Evolutionary conservation across 805 yeast genomes (phyloP).

Genomic region (Yamadazyma olivae): DNA sequence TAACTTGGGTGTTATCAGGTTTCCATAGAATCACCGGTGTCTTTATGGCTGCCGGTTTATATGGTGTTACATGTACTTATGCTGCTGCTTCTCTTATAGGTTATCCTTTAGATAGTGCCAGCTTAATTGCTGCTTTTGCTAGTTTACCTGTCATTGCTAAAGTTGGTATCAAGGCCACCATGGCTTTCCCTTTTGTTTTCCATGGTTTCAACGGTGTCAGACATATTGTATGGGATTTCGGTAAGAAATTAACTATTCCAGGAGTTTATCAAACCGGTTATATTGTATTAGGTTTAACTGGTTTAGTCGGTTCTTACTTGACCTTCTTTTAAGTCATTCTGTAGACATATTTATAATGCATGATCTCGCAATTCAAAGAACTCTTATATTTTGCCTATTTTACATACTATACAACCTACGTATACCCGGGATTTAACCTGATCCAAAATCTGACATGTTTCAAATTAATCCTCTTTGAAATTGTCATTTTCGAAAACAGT

Average conservation of each 20-base stretch:
- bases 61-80: conserved; percentile 71
- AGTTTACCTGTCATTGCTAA: conserved; percentile 65
- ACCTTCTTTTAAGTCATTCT: conserved; percentile 23
- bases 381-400: too few species aligned
- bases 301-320: conserved; percentile 55
- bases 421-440: too few species aligned
- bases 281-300: conserved; percentile 67
- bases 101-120: conserved; percentile 57
- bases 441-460: too few species aligned
- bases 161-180: conserved; percentile 60
- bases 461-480: conserved; percentile 13
- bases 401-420: too few species aligned
- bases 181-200: conserved; percentile 83
- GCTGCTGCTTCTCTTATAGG: conserved; percentile 59
- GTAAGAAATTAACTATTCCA: conserved; percentile 70
- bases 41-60: conserved; percentile 73
- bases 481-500: conserved; percentile 38
- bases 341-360: background rate
- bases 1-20: conserved; percentile 77
- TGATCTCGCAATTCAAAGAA: too few species aligned
- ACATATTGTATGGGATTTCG: conserved; percentile 92
- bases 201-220: conserved; percentile 86
- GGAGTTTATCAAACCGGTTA: conserved; percentile 95
- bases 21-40: conserved; percentile 89
- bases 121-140: conserved; percentile 53